Conservation (phyloP, 208 protist genomes). For the Leishmania tropica region DNA sequence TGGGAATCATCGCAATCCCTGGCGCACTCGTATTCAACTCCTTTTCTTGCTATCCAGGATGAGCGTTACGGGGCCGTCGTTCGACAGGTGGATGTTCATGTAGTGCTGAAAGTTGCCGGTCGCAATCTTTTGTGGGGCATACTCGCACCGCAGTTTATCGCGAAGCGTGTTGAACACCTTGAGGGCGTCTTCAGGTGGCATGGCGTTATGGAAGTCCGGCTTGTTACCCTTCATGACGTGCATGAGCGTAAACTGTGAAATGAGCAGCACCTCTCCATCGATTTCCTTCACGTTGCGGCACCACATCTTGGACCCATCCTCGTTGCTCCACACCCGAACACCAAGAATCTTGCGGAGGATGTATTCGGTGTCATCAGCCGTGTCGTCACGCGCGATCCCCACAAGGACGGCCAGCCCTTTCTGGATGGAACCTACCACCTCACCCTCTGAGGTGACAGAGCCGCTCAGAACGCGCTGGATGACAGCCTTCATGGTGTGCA, state of each 20-base stretch:
- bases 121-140: slow-evolving; percentile 59
- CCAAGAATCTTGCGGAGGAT: slow-evolving; percentile 81
- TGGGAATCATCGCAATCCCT: background rate
- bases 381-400: slow-evolving; percentile 82
- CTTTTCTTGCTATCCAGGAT: slow-evolving; percentile 74
- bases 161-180: slow-evolving; percentile 83
- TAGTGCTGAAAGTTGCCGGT: slow-evolving; percentile 90
- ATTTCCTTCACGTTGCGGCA: slow-evolving; percentile 80
- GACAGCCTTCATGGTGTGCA: slow-evolving; percentile 72
- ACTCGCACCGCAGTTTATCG: slow-evolving; percentile 54
- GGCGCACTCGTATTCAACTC: slow-evolving; percentile 5
- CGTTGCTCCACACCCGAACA: slow-evolving; percentile 70
- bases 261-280: slow-evolving; percentile 81
- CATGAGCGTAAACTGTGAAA: slow-evolving; percentile 93
- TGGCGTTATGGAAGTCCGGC: slow-evolving; percentile 92
- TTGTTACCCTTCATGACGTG: slow-evolving; percentile 91
- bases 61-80: slow-evolving; percentile 92
- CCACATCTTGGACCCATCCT: slow-evolving; percentile 75
- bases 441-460: slow-evolving; percentile 66
- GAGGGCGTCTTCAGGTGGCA: slow-evolving; percentile 67
- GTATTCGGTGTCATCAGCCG: slow-evolving; percentile 74
- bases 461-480: slow-evolving; percentile 83
- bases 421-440: slow-evolving; percentile 74
- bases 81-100: slow-evolving; percentile 84
- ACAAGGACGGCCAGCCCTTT: slow-evolving; percentile 83